Conservation (phyloP, 2,329 filamentous ascomycete genomes). For the Cadophora gregata region DNA sequence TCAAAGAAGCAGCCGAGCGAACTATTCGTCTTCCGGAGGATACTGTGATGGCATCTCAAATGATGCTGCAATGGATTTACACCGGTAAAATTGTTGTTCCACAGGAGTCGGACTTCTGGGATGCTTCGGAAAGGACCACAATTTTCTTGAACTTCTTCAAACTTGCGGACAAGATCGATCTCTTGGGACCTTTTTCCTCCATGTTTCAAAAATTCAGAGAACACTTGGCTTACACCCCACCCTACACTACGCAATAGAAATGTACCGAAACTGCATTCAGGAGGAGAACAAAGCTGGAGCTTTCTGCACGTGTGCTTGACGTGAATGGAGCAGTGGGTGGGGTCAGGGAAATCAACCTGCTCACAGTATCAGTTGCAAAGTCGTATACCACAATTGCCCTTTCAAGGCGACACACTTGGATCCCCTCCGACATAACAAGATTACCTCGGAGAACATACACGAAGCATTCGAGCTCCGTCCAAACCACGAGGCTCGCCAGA, state of each 20-base stretch:
- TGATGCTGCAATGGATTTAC: slow-evolving; percentile 22
- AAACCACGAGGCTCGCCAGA: slow-evolving; percentile 15
- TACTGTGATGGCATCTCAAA: not conserved
- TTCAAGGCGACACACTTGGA: not conserved
- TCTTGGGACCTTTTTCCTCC: slow-evolving; percentile 21
- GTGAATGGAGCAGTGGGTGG: not conserved
- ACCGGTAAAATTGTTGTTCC: not conserved
- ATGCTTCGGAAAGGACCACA: not conserved
- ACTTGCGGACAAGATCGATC: slow-evolving; percentile 22
- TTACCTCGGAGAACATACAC: slow-evolving; percentile 16
- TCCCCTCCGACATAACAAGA: not conserved
- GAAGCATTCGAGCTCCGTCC: slow-evolving; percentile 4
- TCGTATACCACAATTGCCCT: not conserved
- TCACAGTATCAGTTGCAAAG: not conserved
- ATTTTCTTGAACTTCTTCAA: slow-evolving; percentile 21
- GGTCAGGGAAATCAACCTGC: not conserved
- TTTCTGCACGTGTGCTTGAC: not conserved
- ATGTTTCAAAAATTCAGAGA: not conserved
- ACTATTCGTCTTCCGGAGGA: not conserved
- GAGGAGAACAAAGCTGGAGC: not conserved
- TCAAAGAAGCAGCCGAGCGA: slow-evolving; percentile 24
- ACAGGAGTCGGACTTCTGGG: too few species aligned
- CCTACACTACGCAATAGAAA: too few species aligned
- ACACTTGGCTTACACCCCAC: not conserved
- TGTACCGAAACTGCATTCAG: not conserved